phyloP scores from a whole-genome alignment of 768 basidiomycete species.

The Mycena indigotica region DNA sequence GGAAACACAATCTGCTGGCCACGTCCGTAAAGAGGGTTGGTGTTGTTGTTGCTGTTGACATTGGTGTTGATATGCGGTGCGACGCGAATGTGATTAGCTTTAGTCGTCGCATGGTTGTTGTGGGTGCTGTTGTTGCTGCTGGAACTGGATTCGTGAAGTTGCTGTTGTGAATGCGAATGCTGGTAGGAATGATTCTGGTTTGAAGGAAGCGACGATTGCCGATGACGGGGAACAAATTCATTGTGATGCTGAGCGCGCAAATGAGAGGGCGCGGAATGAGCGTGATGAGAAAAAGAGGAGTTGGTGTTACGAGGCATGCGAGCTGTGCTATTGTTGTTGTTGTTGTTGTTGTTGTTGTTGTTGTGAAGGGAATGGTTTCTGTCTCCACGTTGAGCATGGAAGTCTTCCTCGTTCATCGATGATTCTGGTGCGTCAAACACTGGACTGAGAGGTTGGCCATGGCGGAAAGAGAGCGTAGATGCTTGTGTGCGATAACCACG shows the following conservation, averaged over 20 bases:
- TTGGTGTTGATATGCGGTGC: background rate
- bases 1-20: slow-evolving; percentile 7
- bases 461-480: slow-evolving; percentile 30
- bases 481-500: slow-evolving; percentile 46
- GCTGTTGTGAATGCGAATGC: background rate
- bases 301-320: slow-evolving; percentile 10
- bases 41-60: slow-evolving; percentile 13
- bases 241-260: slow-evolving; percentile 9
- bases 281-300: slow-evolving; percentile 1
- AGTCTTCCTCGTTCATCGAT: slow-evolving; percentile 39
- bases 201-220: background rate
- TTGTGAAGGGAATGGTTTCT: slow-evolving; percentile 11
- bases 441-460: slow-evolving; percentile 26
- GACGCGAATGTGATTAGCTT: too few relatives aligned
- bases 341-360: slow-evolving; percentile 11
- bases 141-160: background rate
- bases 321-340: slow-evolving; percentile 9
- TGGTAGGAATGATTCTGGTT: background rate
- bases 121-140: background rate
- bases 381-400: slow-evolving; percentile 29
- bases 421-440: slow-evolving; percentile 23
- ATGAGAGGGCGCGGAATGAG: slow-evolving; percentile 2
- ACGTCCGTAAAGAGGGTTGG: slow-evolving; percentile 32
- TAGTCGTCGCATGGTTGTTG: background rate
- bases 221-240: slow-evolving; percentile 5